Base-by-base conservation (phyloP, 1,284 basidiomycete species). In the Cryptococcus amylolentus region DNA sequence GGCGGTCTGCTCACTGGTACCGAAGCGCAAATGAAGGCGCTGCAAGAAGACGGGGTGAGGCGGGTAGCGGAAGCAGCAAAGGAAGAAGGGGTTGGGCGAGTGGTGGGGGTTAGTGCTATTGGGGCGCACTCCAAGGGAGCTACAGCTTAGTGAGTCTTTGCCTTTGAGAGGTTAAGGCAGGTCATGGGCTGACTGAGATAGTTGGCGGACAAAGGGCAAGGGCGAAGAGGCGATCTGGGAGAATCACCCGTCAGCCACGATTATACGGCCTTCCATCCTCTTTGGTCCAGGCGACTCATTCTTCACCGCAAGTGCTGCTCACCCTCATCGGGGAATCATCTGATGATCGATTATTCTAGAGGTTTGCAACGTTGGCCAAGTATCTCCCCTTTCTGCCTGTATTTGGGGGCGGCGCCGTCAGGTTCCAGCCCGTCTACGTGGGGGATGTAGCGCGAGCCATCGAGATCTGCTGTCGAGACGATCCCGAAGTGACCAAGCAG, bases 201-300 rank as follows among this genome's bases (percentile, higher is more conserved):
- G 69, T 67, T 78, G 72, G 54, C 80, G 82, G 57, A 87, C 86
- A 12, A 88, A 88, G 71, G 86, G 80, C 3, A 69, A 84, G 9
- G 86, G 82, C 9, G 86, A 88, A 70, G 63, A 77, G 49, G 80
- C 82, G 2, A 80, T 85, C 26, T 54, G 72, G 14, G 40, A 49
- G 1, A 66, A 81, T 14, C 56, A 68, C 51, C 82, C 84, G 0
- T 75, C 79, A 31, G 81, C 83, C 3, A 86, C 84, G 0, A 80
- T 88, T 48, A 79, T 88, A 56, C 77, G 86, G 16, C 86, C 86
- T 2, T 87, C 85, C 58, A 75, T 88, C 38, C 80, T 88, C 3
- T 88, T 88, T 70, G 87, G 86, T 3, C 85, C 84, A 1, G 86
- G 84, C 3, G 87, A 88, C 66, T 81, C 82, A 14, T 86, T 88